Percentiles rank a stretch among this genome's conserved stretches.
Evolutionary conservation across 129 eudicot species (phyloP).

Genomic region (Flaveria linearis): DNA sequence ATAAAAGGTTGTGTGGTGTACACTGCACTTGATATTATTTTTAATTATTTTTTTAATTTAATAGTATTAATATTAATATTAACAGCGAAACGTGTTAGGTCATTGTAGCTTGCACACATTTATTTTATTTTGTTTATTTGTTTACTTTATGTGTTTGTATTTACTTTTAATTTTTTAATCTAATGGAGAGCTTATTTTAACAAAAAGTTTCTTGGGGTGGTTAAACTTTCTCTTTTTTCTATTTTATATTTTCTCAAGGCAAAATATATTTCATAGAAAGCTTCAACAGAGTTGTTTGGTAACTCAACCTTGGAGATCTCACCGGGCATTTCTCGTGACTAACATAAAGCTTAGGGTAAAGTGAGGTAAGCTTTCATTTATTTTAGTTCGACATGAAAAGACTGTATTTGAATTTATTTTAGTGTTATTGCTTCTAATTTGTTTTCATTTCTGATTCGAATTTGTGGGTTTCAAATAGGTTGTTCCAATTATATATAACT

Average conservation of each 20-base stretch:
- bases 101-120: conserved; percentile 16
- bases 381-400: too few relatives aligned
- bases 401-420: too few relatives aligned
- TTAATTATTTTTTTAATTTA: conserved; percentile 10
- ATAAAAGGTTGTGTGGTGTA: conserved; percentile 25
- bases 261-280: background rate
- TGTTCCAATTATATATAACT: too few relatives aligned
- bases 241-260: too few relatives aligned
- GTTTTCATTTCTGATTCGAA: too few relatives aligned
- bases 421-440: too few relatives aligned
- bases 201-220: conserved; percentile 4
- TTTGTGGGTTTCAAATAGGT: too few relatives aligned
- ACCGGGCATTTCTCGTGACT: background rate
- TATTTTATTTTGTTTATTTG: background rate
- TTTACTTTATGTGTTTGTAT: background rate
- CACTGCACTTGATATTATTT: conserved; percentile 21
- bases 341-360: background rate
- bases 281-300: background rate
- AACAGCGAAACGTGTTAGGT: conserved; percentile 26
- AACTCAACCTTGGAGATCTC: background rate
- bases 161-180: background rate
- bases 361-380: background rate
- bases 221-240: background rate
- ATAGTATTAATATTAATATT: background rate
- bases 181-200: background rate